phyloP scores from a whole-genome alignment of 2,329 filamentous ascomycete genomes.

The Alternaria panax region DNA sequence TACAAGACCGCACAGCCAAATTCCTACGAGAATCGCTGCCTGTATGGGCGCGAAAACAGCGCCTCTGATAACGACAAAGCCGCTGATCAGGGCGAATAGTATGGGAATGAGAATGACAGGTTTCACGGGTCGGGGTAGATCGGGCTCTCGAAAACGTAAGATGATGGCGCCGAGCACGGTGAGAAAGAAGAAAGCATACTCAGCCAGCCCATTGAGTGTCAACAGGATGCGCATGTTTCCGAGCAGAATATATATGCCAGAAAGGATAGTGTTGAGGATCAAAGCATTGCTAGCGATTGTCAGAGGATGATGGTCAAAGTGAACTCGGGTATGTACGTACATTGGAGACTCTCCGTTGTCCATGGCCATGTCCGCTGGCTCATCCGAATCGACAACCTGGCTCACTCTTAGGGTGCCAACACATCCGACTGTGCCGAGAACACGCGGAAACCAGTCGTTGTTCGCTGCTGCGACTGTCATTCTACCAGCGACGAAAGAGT shows the following conservation, averaged over 20 bases:
- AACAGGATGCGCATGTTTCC: constrained; percentile 69
- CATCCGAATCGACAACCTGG: constrained; percentile 12
- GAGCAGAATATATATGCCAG: constrained; percentile 66
- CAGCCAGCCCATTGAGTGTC: constrained; percentile 55
- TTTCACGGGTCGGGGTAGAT: constrained; percentile 64
- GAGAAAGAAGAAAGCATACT: constrained; percentile 70
- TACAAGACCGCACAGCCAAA: constrained; percentile 39
- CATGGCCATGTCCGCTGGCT: constrained; percentile 31
- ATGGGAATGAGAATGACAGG: constrained; percentile 62
- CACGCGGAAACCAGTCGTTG: constrained; percentile 41
- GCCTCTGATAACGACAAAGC: constrained; percentile 46
- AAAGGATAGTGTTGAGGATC: constrained; percentile 46
- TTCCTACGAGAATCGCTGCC: constrained; percentile 37
- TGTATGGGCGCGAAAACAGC: constrained; percentile 47
- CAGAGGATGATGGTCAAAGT: neutral
- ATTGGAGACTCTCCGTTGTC: constrained; percentile 48
- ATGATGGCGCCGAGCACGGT: constrained; percentile 67
- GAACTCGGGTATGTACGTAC: constrained; percentile 15
- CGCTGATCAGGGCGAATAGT: constrained; percentile 64
- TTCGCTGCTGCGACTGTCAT: constrained; percentile 67
- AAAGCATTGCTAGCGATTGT: constrained; percentile 38
- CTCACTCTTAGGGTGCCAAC: constrained; percentile 38
- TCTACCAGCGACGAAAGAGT: constrained; percentile 68
- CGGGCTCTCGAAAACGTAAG: constrained; percentile 64
- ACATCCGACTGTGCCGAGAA: constrained; percentile 40